Conservation (phyloP, 805 yeast species). For the Yarrowia porcina region DNA sequence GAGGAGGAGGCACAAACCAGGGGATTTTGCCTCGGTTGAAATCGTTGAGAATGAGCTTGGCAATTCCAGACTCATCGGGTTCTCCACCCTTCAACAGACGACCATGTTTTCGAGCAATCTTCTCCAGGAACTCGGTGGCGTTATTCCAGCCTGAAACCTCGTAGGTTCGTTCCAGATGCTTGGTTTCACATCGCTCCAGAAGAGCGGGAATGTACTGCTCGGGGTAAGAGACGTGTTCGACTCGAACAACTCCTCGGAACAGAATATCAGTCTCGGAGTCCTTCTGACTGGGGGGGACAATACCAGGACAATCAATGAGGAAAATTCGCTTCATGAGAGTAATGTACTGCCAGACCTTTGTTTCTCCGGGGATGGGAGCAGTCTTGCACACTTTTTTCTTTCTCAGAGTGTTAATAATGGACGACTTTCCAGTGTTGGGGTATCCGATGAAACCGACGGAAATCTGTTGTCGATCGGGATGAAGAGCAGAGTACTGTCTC, state of each 20-base stretch:
- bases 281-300: conserved; percentile 89
- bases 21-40: conserved; percentile 97
- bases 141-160: conserved; percentile 85
- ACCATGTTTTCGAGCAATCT: conserved; percentile 89
- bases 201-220: conserved; percentile 92
- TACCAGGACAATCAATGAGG: conserved; percentile 97
- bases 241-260: conserved; percentile 96
- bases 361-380: conserved; percentile 98
- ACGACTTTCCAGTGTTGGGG: conserved; percentile 97
- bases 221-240: conserved; percentile 93
- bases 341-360: conserved; percentile 98
- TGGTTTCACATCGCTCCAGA: conserved; percentile 76
- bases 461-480: conserved; percentile 89
- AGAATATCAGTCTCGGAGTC: conserved; percentile 89
- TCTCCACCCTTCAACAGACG: conserved; percentile 95
- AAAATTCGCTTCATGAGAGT: conserved; percentile 95
- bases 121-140: conserved; percentile 77
- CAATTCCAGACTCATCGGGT: conserved; percentile 91
- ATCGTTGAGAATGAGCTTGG: conserved; percentile 86
- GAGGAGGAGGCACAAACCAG: conserved; percentile 95
- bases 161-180: conserved; percentile 92
- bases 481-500: conserved; percentile 88
- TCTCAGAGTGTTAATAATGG: conserved; percentile 89
- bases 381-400: conserved; percentile 94
- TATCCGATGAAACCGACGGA: conserved; percentile 97